A percentile compares a stretch with the other conserved stretches of the same genome.
These are phyloP conservation scores for Botrytis deweyae DNA, from an alignment of 2,329 filamentous ascomycete genomes.

Conservation along the genomic window DNA sequence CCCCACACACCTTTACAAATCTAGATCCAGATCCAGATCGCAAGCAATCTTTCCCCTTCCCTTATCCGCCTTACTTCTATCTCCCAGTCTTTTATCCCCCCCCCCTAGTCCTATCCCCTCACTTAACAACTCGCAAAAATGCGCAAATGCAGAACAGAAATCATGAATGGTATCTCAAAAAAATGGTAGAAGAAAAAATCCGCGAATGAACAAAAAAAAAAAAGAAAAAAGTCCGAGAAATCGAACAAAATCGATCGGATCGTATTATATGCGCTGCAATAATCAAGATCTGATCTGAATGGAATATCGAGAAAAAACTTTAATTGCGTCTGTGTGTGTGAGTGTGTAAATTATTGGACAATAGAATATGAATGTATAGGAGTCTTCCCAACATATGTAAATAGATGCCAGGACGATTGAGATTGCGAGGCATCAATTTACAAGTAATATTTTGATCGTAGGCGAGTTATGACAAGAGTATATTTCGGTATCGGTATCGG, in stretches of 20 bases:
- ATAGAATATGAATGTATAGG: background rate
- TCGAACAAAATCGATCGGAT: background rate
- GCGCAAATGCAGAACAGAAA: constrained; percentile 3
- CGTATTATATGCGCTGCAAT: constrained; percentile 18
- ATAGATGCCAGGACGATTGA: background rate
- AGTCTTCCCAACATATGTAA: background rate
- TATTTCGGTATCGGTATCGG: background rate
- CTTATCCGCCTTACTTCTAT: background rate
- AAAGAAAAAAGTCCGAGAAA: background rate
- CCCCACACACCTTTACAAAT: background rate
- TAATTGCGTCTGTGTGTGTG: background rate
- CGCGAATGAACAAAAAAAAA: background rate
- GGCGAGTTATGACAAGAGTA: background rate
- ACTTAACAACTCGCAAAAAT: background rate
- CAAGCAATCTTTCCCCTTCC: background rate
- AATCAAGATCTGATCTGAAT: constrained; percentile 3
- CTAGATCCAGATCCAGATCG: background rate
- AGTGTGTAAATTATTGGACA: constrained; percentile 9
- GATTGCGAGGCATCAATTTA: too few relatives aligned
- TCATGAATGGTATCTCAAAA: constrained; percentile 23
- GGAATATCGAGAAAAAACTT: background rate
- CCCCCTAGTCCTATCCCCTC: background rate
- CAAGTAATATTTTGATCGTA: background rate
- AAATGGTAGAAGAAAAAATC: background rate
- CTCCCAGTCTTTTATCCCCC: background rate